phyloP scores from a whole-genome alignment of 2,329 filamentous ascomycete species.

The Chaetomium olivaceum region DNA sequence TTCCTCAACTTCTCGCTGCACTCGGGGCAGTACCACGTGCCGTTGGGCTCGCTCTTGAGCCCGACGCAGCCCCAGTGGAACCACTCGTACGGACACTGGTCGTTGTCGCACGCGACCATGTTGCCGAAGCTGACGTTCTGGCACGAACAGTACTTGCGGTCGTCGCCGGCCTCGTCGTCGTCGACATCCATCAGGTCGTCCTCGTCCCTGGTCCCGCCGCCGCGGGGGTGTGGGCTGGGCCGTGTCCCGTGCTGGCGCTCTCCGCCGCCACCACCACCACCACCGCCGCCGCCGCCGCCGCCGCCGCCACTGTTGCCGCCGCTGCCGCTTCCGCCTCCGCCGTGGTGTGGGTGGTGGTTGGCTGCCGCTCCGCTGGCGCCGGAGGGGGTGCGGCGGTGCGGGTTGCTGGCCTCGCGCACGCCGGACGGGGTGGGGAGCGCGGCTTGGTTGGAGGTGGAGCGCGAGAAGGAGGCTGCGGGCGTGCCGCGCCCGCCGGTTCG shows the following conservation, averaged over 20 bases:
- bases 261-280: not conserved
- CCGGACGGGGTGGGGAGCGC: slow-evolving; percentile 1
- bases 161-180: slow-evolving; percentile 71
- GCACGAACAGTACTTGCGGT: slow-evolving; percentile 82
- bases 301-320: not conserved
- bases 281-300: not conserved
- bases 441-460: slow-evolving; percentile 31
- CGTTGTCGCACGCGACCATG: slow-evolving; percentile 88
- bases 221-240: not conserved
- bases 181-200: slow-evolving; percentile 58
- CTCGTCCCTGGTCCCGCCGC: slow-evolving; percentile 39
- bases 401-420: slow-evolving; percentile 33
- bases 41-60: slow-evolving; percentile 66
- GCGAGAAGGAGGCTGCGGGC: slow-evolving; percentile 35
- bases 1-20: slow-evolving; percentile 57
- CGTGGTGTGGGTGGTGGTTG: not conserved
- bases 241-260: not conserved
- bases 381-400: slow-evolving; percentile 3
- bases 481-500: slow-evolving; percentile 43
- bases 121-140: slow-evolving; percentile 82
- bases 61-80: slow-evolving; percentile 80
- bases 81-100: slow-evolving; percentile 79
- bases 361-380: not conserved
- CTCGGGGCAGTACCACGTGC: slow-evolving; percentile 67
- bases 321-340: not conserved